Base-by-base conservation (phyloP, 2,329 filamentous ascomycete species). In the Sporothrix sp. region DNA sequence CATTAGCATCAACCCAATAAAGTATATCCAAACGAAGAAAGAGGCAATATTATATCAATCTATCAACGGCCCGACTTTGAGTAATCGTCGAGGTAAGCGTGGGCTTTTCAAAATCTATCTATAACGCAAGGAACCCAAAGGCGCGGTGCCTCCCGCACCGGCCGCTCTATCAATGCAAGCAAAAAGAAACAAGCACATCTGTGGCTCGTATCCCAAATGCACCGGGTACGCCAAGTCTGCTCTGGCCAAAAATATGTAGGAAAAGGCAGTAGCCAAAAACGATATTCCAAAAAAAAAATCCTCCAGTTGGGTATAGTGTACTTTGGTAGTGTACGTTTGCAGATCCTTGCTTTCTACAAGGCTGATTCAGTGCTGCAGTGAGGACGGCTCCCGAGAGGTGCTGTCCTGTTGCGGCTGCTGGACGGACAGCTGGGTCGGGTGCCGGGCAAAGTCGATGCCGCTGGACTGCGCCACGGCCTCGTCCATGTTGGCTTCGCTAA, bases 381-480 rank as follows among this genome's bases (percentile, higher is more conserved):
- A n/a, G n/a, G n/a, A n/a, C n/a, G n/a, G n/a, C n/a, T n/a, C n/a
- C n/a, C n/a, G n/a, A n/a, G n/a, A n/a, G n/a, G n/a, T n/a, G n/a
- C n/a, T n/a, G n/a, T n/a, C 23, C 21, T 36, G 28, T 21, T 40
- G 39, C 21, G 33, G 37, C 28, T 42, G 48, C 11, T 37, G 20
- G 18, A 25, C 16, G 13, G 42, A 39, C 18, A 30, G 25, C 25
- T 28, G 25, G 25, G 25, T 28, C 10, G 5, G 21, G 13, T 21
- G n/a, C 10, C 6, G 25, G 25, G 47, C 43, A 39, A 52, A 35
- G 27, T 56, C 54, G 13, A 36, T 42, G 3, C 54, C 54, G 6
- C 45, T 54, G 11, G 52, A 28, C 14, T 39, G 52, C 14, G 46
- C 54, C 21, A 39, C 30, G 30, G n/a, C 39, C 6, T 53, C 50